Conservation (phyloP, 768 basidiomycete species). For the Leccinum aurantiacum region DNA sequence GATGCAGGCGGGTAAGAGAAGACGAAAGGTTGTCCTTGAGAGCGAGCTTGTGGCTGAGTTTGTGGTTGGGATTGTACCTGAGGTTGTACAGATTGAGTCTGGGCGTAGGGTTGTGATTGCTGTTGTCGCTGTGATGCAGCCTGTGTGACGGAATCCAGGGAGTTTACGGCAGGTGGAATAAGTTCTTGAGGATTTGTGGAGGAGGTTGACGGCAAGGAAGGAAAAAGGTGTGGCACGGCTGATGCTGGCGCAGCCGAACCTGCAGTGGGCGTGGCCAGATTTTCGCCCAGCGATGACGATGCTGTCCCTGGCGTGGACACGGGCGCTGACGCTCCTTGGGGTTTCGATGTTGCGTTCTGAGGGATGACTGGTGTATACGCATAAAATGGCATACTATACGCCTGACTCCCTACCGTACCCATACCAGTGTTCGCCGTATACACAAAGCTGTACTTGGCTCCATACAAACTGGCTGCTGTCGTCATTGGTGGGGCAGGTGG, state of each 20-base stretch:
- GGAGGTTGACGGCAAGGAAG: neutral
- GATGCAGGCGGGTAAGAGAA: conserved; percentile 13
- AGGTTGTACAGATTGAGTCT: neutral
- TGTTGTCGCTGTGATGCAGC: neutral
- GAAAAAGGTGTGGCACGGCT: neutral
- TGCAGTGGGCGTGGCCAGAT: neutral
- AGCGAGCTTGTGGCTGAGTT: neutral
- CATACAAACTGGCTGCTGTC: conserved; percentile 15
- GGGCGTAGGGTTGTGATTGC: conserved; percentile 1
- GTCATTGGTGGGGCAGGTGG: conserved; percentile 30
- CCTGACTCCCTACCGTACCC: conserved; percentile 16
- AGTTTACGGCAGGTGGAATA: neutral
- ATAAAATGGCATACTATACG: conserved; percentile 30
- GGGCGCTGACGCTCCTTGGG: conserved; percentile 1
- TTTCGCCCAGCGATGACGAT: neutral
- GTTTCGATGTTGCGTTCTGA: conserved; percentile 12
- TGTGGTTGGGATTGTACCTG: neutral
- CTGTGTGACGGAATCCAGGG: neutral
- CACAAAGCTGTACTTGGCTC: conserved; percentile 23
- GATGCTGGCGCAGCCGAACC: neutral
- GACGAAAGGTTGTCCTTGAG: conserved; percentile 1
- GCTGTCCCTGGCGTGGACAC: neutral
- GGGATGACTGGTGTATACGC: conserved; percentile 19
- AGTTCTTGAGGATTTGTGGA: conserved; percentile 2
- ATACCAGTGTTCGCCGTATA: conserved; percentile 13